These are phyloP conservation scores for Agapanthus africanus DNA, from an alignment of 106 monocot genomes.

Conservation along the genomic window DNA sequence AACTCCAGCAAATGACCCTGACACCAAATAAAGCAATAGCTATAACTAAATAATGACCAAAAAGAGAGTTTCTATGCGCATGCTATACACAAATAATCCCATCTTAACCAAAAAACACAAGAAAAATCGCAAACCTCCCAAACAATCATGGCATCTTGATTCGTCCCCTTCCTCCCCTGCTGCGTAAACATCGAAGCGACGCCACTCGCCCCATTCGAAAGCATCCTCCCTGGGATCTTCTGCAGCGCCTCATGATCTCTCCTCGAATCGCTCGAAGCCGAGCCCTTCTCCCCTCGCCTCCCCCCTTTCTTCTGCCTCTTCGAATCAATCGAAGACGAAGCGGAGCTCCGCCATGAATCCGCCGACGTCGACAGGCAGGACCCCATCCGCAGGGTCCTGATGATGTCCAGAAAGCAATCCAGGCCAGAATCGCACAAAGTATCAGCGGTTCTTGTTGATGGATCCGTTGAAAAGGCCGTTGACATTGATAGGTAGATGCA, in stretches of 20 bases:
- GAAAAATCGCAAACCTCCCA: constrained; percentile 17
- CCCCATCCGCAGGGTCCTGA: constrained; percentile 11
- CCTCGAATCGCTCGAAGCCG: not conserved
- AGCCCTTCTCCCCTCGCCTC: not conserved
- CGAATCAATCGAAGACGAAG: not conserved
- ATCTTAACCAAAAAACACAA: too few relatives aligned
- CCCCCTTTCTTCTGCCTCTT: not conserved
- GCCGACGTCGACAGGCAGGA: constrained; percentile 7
- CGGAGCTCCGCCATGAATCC: too few relatives aligned
- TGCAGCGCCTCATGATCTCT: constrained; percentile 9
- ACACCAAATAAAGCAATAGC: too few relatives aligned
- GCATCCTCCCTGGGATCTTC: constrained; percentile 13
- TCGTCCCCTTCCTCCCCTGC: constrained; percentile 21
- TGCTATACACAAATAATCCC: too few relatives aligned
- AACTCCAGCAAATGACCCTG: too few relatives aligned
- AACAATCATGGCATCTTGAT: constrained; percentile 27
- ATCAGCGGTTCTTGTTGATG: not conserved
- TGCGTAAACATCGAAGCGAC: constrained; percentile 16
- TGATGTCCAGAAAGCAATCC: constrained; percentile 8
- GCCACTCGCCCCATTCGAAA: constrained; percentile 9
- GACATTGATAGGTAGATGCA: too few relatives aligned
- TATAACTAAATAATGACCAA: too few relatives aligned
- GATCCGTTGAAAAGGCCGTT: too few relatives aligned
- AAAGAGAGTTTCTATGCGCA: too few relatives aligned
- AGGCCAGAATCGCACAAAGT: constrained; percentile 4